Conservation (phyloP, 805 yeast genomes). For the Cyberlindnera subsufficiens region DNA sequence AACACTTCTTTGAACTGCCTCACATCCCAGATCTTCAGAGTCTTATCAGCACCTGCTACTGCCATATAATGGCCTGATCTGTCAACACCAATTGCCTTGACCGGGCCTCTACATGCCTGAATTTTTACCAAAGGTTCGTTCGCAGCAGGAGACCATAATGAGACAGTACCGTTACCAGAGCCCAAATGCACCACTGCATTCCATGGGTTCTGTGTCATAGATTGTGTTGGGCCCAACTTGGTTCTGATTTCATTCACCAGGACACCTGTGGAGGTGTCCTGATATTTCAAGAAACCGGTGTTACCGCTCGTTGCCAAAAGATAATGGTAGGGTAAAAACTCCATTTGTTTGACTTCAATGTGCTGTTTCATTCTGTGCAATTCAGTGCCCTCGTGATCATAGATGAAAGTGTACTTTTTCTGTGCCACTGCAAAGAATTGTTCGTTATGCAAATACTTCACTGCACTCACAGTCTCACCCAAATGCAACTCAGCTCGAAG, state of each 20-base stretch:
- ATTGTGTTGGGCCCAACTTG: conserved; percentile 82
- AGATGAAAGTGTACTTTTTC: conserved; percentile 87
- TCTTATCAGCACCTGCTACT: conserved; percentile 80
- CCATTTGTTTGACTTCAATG: conserved; percentile 74
- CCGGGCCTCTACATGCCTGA: conserved; percentile 80
- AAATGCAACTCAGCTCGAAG: conserved; percentile 77
- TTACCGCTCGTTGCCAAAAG: conserved; percentile 83
- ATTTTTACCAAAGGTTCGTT: conserved; percentile 79
- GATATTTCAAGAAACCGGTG: conserved; percentile 84
- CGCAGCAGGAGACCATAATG: conserved; percentile 91
- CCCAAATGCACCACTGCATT: conserved; percentile 94
- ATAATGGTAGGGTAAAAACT: conserved; percentile 90
- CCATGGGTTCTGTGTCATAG: conserved; percentile 90
- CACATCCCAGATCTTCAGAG: conserved; percentile 88
- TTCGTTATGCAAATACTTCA: conserved; percentile 84
- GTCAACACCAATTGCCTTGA: conserved; percentile 78
- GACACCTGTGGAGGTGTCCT: conserved; percentile 91
- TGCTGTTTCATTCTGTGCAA: conserved; percentile 89
- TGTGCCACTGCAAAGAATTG: conserved; percentile 97
- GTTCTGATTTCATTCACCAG: conserved; percentile 81
- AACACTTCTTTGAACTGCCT: conserved; percentile 76
- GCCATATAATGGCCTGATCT: conserved; percentile 95
- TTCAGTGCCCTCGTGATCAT: conserved; percentile 88
- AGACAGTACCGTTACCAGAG: conserved; percentile 86
- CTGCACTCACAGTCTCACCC: conserved; percentile 87